These are phyloP conservation scores for Rostrohypoxylon terebratum DNA, from an alignment of 495 filamentous ascomycete species.

Conservation along the genomic window DNA sequence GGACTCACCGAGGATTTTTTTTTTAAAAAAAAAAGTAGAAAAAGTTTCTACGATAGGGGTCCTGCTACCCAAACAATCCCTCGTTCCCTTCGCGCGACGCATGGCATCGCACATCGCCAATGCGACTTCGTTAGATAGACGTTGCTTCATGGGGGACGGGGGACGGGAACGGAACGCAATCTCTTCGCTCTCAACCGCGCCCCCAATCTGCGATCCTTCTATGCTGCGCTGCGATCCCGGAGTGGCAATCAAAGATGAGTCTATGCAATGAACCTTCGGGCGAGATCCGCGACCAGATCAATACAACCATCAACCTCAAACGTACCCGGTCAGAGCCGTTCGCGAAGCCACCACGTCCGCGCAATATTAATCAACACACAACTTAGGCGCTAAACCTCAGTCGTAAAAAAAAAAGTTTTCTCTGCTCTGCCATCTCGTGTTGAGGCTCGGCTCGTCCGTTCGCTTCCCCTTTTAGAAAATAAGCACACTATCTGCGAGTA, in stretches of 20 bases:
- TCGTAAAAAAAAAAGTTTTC: slow-evolving; percentile 23
- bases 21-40: slow-evolving; percentile 1
- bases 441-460: slow-evolving; percentile 29
- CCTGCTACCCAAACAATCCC: background rate
- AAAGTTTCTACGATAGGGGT: slow-evolving; percentile 3
- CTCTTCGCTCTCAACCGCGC: slow-evolving; percentile 19
- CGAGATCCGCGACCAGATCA: slow-evolving; percentile 42
- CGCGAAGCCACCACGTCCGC: background rate
- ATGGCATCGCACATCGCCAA: slow-evolving; percentile 21
- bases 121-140: slow-evolving; percentile 32
- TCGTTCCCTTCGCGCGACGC: slow-evolving; percentile 9
- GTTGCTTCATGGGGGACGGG: slow-evolving; percentile 23
- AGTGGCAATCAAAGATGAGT: slow-evolving; percentile 34
- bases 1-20: slow-evolving; percentile 40
- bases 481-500: slow-evolving; percentile 41
- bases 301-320: slow-evolving; percentile 34
- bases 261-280: slow-evolving; percentile 36
- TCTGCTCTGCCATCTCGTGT: slow-evolving; percentile 20
- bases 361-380: background rate
- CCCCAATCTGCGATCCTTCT: slow-evolving; percentile 33
- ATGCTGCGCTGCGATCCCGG: slow-evolving; percentile 34
- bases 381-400: slow-evolving; percentile 25
- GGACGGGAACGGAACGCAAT: slow-evolving; percentile 23
- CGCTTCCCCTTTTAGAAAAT: slow-evolving; percentile 34
- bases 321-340: slow-evolving; percentile 36